Conservation (phyloP, 306 rosid species). For the Malus asiatica region DNA sequence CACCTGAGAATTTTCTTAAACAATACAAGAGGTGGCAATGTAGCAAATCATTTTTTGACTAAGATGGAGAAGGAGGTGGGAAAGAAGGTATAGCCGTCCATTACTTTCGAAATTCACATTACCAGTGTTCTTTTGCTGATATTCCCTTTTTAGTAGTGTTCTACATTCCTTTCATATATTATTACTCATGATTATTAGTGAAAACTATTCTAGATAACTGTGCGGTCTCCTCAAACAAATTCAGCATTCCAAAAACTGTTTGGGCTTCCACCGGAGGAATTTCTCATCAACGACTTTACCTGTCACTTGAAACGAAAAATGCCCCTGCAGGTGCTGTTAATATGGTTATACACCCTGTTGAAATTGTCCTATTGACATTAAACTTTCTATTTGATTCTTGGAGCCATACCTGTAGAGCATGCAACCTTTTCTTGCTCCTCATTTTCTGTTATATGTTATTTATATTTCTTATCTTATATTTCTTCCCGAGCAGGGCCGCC, state of each 20-base stretch:
- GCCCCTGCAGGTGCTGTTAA: slow-evolving; percentile 73
- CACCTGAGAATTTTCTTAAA: slow-evolving; percentile 83
- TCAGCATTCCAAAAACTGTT: slow-evolving; percentile 91
- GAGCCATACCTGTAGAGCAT: neutral
- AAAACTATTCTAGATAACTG: slow-evolving; percentile 47
- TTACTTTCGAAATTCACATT: slow-evolving; percentile 10
- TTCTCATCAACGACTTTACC: slow-evolving; percentile 91
- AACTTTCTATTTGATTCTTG: neutral
- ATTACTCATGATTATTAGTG: slow-evolving; percentile 8
- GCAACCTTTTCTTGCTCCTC: slow-evolving; percentile 8
- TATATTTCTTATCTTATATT: slow-evolving; percentile 18
- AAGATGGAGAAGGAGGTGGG: slow-evolving; percentile 99
- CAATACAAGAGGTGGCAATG: slow-evolving; percentile 70
- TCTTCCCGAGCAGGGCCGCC: slow-evolving; percentile 65
- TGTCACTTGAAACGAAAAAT: slow-evolving; percentile 92
- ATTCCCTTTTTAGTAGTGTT: neutral
- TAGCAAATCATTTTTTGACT: slow-evolving; percentile 63
- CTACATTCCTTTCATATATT: slow-evolving; percentile 10
- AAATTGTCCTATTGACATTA: neutral
- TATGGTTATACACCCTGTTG: slow-evolving; percentile 9
- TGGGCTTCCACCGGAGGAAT: slow-evolving; percentile 92
- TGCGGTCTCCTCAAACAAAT: slow-evolving; percentile 96
- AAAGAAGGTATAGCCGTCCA: slow-evolving; percentile 57
- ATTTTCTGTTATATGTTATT: slow-evolving; percentile 6
- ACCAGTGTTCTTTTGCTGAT: slow-evolving; percentile 6